A percentile compares a stretch with the other conserved stretches of the same genome.
Evolutionary conservation across 805 yeast genomes (phyloP).

Genomic region (Hanseniaspora nectarophila): DNA sequence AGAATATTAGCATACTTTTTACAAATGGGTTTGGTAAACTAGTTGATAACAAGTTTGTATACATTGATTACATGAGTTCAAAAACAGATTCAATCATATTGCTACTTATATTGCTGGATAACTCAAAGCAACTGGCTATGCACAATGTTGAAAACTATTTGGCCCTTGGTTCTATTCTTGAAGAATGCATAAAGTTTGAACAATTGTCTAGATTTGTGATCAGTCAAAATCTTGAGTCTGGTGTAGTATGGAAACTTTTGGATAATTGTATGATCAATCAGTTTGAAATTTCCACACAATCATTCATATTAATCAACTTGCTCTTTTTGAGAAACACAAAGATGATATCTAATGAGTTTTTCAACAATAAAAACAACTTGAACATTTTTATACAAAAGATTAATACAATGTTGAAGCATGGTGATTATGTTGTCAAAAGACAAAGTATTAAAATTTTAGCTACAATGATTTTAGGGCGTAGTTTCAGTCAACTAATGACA

Average conservation of each 20-base stretch:
- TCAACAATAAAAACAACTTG: slow-evolving; percentile 39
- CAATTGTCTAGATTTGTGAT: slow-evolving; percentile 50
- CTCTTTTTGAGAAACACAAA: slow-evolving; percentile 58
- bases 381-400: slow-evolving; percentile 48
- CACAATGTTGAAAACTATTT: slow-evolving; percentile 47
- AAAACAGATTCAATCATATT: slow-evolving; percentile 53
- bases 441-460: slow-evolving; percentile 72
- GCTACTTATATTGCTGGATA: slow-evolving; percentile 62
- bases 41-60: slow-evolving; percentile 65
- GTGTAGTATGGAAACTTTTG: slow-evolving; percentile 71
- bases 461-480: slow-evolving; percentile 56
- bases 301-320: slow-evolving; percentile 66
- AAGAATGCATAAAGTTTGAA: slow-evolving; percentile 78
- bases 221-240: slow-evolving; percentile 29
- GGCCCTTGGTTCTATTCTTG: slow-evolving; percentile 61
- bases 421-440: slow-evolving; percentile 83
- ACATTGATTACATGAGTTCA: slow-evolving; percentile 67
- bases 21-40: slow-evolving; percentile 67
- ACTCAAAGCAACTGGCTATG: slow-evolving; percentile 27
- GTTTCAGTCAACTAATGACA: slow-evolving; percentile 61
- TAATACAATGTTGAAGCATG: slow-evolving; percentile 59
- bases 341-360: slow-evolving; percentile 53
- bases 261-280: slow-evolving; percentile 60
- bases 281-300: slow-evolving; percentile 84
- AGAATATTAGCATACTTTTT: slow-evolving; percentile 65